A percentile compares a stretch with the other conserved stretches of the same genome.
Conservation (phyloP, 345 rosid species). For the Xanthoceras sorbifolium region DNA sequence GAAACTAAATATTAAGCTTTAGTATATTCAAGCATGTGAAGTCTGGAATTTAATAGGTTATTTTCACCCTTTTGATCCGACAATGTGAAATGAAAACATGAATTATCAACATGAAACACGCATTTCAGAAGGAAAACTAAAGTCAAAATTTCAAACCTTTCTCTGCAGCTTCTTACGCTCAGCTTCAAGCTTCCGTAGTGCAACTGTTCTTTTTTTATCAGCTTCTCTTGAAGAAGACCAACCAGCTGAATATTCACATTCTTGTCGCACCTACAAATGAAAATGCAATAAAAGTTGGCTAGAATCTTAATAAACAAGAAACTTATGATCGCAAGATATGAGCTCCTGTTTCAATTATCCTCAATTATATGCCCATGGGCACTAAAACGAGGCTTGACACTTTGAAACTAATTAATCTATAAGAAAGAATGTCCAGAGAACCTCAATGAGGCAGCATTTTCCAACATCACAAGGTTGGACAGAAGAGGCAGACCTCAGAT, state of each 20-base stretch:
- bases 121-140: not conserved
- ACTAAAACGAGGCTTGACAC: not conserved
- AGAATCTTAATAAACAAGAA: not conserved
- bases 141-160: slow-evolving; percentile 51
- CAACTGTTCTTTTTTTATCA: slow-evolving; percentile 42
- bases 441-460: not conserved
- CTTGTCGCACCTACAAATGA: slow-evolving; percentile 63
- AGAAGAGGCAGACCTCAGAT: not conserved
- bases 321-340: not conserved
- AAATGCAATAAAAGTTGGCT: not conserved
- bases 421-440: not conserved
- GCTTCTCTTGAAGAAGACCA: slow-evolving; percentile 44
- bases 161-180: slow-evolving; percentile 52
- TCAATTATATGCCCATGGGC: not conserved
- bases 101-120: not conserved
- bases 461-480: not conserved
- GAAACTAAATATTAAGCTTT: not conserved
- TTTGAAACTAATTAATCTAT: not conserved
- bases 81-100: not conserved
- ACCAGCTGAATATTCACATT: slow-evolving; percentile 78
- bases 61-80: not conserved
- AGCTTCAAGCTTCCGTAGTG: slow-evolving; percentile 50
- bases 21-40: not conserved
- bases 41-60: not conserved
- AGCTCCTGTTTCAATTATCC: not conserved